A percentile compares a stretch with the other conserved stretches of the same genome.
phyloP scores from a whole-genome alignment of 2,329 filamentous ascomycete genomes.

The Diaporthe vexans region DNA sequence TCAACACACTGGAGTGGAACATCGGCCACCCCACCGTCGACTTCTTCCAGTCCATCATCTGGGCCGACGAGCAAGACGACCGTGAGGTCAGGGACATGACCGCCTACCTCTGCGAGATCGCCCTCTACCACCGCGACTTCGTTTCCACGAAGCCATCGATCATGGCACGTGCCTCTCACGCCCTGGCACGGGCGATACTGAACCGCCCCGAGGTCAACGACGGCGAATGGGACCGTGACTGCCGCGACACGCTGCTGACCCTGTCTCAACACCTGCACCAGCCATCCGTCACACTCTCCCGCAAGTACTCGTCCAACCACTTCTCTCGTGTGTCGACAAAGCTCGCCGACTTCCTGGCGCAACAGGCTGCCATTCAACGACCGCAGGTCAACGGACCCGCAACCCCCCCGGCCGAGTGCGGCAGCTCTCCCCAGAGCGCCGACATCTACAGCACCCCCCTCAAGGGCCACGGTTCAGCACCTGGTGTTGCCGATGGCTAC shows the following conservation, averaged over 20 bases:
- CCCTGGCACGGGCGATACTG: conserved; percentile 88
- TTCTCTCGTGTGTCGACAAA: conserved; percentile 68
- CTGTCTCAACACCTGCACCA: conserved; percentile 72
- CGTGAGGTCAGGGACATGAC: conserved; percentile 95
- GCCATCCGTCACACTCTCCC: conserved; percentile 69
- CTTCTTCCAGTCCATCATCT: conserved; percentile 89
- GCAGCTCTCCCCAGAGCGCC: conserved; percentile 64
- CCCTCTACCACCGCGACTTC: conserved; percentile 96
- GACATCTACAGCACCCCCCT: conserved; percentile 83
- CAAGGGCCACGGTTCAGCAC: conserved; percentile 76
- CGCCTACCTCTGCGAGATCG: conserved; percentile 93
- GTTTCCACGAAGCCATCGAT: conserved; percentile 92
- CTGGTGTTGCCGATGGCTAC: conserved; percentile 78
- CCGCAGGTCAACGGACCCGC: conserved; percentile 64
- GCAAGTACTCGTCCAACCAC: conserved; percentile 70
- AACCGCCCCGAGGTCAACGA: conserved; percentile 82
- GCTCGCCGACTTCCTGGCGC: conserved; percentile 71
- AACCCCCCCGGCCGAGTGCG: conserved; percentile 69
- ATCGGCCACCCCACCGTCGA: conserved; percentile 97
- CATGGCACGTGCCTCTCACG: conserved; percentile 89
- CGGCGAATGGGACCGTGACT: conserved; percentile 81
- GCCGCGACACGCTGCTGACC: conserved; percentile 74
- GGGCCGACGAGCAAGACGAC: conserved; percentile 83
- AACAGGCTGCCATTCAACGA: conserved; percentile 69
- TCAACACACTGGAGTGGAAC: conserved; percentile 96